Base-by-base conservation (phyloP, 1,284 basidiomycete species). In the Takashimella koratensis region DNA sequence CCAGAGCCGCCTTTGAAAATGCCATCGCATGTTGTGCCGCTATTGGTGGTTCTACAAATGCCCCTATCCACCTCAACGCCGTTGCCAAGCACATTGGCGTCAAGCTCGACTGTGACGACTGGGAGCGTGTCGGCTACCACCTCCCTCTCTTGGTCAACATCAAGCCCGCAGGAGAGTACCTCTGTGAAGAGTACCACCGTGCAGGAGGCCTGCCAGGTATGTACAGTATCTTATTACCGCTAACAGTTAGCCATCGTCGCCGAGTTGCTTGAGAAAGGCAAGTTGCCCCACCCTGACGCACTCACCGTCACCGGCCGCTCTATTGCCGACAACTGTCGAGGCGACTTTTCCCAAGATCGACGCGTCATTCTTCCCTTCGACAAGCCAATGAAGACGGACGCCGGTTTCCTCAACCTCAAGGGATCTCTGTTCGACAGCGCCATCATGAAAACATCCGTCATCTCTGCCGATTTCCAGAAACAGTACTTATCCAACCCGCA, bases 11-110 rank as follows among this genome's bases (percentile, higher is more conserved):
- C 1, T 94, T 97, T 77, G 78, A 95, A 68, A 96, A 97, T 67
- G 93, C 92, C 16, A 91, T 97, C 58, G 83, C 86, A 10, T 80
- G 90, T 44, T 82, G 89, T 48, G 91, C 88, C 64, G 81, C 91
- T 45, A 82, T 95, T 19, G 94, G 89, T 46, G 91, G 92, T 5
- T 94, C 90, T 4, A 97, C 93, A 10, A 97, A 97, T 71, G 87
- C 92, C 5, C 71, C 70, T 0, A 71, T 75, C 46, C 71, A 75
- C 57, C 54, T 75, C 43, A 70, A 66, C 44, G 73, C 73, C 12
- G 57, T 75, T 16, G 73, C 73, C 39, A 75, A 75, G 62, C 71
- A 73, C 50, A 68, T 75, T 20, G 71, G 71, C 27, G 68, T 75
- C 20, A 61, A 70, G 43, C 57, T 75, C 11, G 42, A 49, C 30